Conservation (phyloP, 257 asterid genomes). For the Leonotis leonurus region DNA sequence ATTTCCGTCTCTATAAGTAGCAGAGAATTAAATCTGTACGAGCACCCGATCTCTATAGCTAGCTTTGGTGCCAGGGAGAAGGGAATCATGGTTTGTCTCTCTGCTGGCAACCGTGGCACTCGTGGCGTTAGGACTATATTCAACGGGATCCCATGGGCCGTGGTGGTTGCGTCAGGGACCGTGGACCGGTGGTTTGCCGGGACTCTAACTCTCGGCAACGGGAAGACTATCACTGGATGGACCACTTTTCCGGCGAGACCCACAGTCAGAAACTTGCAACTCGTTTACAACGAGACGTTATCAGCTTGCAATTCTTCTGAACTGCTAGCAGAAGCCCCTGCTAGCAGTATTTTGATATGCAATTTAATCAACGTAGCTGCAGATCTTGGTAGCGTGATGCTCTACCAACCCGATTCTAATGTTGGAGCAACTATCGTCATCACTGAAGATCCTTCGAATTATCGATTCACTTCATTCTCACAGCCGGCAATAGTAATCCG, state of each 20-base stretch:
- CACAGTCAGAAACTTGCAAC: neutral
- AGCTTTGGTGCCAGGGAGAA: conserved; percentile 38
- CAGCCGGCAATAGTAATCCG: conserved; percentile 24
- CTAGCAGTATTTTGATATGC: conserved; percentile 1
- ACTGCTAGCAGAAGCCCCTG: conserved; percentile 3
- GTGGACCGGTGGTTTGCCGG: conserved; percentile 31
- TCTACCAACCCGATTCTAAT: neutral
- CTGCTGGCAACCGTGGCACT: conserved; percentile 31
- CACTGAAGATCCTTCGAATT: conserved; percentile 11
- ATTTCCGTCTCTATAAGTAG: conserved; percentile 16
- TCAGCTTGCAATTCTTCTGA: conserved; percentile 11
- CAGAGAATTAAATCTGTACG: neutral
- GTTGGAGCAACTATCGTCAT: conserved; percentile 22
- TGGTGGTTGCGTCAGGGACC: conserved; percentile 28
- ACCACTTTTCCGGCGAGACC: conserved; percentile 25
- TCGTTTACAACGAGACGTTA: conserved; percentile 14
- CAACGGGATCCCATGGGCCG: conserved; percentile 29
- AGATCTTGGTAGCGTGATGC: neutral
- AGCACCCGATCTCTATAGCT: conserved; percentile 30
- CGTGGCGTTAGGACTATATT: neutral
- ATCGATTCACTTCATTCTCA: conserved; percentile 9
- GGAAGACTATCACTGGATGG: conserved; percentile 27
- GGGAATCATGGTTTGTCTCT: conserved; percentile 25
- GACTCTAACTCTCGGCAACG: conserved; percentile 31
- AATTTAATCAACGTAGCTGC: neutral